Conservation (phyloP, 129 eudicot genomes). For the Ambrosia artemisiifolia region DNA sequence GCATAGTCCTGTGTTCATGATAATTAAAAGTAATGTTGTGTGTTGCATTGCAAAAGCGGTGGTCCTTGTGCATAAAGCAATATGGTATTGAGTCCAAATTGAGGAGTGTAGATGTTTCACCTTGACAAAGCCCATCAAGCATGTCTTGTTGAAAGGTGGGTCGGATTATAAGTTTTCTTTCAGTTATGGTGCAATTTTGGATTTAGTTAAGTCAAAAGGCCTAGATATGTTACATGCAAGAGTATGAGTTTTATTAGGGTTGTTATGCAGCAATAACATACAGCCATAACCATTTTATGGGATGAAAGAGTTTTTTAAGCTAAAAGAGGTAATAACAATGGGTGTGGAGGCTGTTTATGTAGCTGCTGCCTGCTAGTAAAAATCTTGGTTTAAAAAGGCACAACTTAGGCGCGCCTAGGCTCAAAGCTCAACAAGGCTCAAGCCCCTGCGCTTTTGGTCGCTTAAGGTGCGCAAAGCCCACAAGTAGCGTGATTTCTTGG, state of each 20-base stretch:
- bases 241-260: neutral
- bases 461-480: too few relatives aligned
- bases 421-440: too few relatives aligned
- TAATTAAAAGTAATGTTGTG: too few relatives aligned
- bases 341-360: neutral
- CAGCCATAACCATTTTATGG: neutral
- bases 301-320: neutral
- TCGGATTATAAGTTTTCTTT: neutral
- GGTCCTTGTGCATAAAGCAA: neutral
- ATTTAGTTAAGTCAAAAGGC: neutral
- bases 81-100: neutral
- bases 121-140: constrained; percentile 3
- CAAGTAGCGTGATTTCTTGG: too few relatives aligned
- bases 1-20: too few relatives aligned
- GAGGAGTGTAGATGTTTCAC: neutral
- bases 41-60: too few relatives aligned
- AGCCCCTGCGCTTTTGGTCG: too few relatives aligned
- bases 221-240: neutral
- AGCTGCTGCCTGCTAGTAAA: neutral
- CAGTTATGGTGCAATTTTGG: neutral
- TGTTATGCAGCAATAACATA: neutral
- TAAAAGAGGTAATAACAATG: neutral
- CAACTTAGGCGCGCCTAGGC: too few relatives aligned
- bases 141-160: neutral
- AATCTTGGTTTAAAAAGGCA: too few relatives aligned